Conservation (phyloP, 257 asterid genomes). For the Prunella vulgaris region DNA sequence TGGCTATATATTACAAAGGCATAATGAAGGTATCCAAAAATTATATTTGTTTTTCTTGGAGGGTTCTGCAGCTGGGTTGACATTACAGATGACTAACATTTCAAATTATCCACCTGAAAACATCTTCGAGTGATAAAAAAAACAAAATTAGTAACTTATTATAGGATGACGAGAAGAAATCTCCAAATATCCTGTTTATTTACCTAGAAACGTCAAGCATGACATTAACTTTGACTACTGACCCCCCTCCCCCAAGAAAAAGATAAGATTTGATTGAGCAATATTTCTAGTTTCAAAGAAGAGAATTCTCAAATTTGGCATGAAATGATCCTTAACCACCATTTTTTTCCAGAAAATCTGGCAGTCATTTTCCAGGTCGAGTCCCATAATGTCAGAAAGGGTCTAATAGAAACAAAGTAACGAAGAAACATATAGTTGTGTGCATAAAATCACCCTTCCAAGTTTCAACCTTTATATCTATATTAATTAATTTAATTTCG, state of each 20-base stretch:
- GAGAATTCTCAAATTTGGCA: slow-evolving; percentile 4
- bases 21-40: not conserved
- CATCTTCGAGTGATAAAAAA: not conserved
- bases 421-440: not conserved
- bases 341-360: not conserved
- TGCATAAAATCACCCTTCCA: not conserved
- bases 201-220: not conserved
- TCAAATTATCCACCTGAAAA: not conserved
- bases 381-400: not conserved
- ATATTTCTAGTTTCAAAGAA: slow-evolving; percentile 4
- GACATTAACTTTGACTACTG: not conserved
- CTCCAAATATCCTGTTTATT: not conserved
- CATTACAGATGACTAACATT: not conserved
- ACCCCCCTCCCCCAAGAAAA: not conserved
- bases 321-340: not conserved
- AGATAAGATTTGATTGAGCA: not conserved
- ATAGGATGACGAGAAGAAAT: not conserved
- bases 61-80: not conserved
- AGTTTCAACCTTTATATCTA: not conserved
- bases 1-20: not conserved
- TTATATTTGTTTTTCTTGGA: not conserved
- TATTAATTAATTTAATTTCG: slow-evolving; percentile 10
- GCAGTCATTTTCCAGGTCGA: not conserved
- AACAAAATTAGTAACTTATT: not conserved
- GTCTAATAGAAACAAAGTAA: not conserved